A percentile compares a stretch with the other conserved stretches of the same genome.
Conservation (phyloP, 768 basidiomycete genomes). For the Kwoniella newhampshirensis region DNA sequence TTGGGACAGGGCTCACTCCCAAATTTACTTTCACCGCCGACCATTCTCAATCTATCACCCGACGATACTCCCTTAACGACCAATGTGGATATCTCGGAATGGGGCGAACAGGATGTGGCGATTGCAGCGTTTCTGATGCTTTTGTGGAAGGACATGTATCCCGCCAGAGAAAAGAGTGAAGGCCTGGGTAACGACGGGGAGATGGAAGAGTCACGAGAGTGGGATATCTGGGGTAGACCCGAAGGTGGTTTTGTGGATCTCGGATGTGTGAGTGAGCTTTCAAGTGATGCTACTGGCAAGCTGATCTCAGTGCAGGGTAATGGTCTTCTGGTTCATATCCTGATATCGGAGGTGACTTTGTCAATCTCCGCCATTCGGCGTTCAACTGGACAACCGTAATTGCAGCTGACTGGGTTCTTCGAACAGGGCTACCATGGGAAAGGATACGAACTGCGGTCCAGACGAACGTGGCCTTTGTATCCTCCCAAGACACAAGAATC, state of each 20-base stretch:
- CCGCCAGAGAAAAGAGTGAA: slow-evolving; percentile 20
- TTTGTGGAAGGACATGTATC: slow-evolving; percentile 78
- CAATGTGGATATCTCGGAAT: slow-evolving; percentile 31
- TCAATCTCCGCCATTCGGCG: background rate
- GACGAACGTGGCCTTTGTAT: slow-evolving; percentile 81
- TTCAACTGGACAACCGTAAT: background rate
- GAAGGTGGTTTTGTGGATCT: slow-evolving; percentile 84
- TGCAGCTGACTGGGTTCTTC: background rate
- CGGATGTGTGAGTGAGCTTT: slow-evolving; percentile 60
- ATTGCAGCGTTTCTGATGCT: slow-evolving; percentile 92
- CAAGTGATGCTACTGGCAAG: no score
- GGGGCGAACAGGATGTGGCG: slow-evolving; percentile 72
- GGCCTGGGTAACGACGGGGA: background rate
- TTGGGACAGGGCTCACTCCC: background rate
- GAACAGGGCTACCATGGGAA: slow-evolving; percentile 69
- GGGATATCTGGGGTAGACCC: slow-evolving; percentile 75
- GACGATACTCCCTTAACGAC: slow-evolving; percentile 10
- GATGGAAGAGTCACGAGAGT: slow-evolving; percentile 56
- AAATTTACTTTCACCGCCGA: background rate
- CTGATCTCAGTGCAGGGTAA: no score
- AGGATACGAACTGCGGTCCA: slow-evolving; percentile 81
- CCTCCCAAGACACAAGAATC: slow-evolving; percentile 63
- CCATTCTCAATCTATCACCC: slow-evolving; percentile 1
- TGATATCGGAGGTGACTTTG: slow-evolving; percentile 61
- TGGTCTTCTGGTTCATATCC: slow-evolving; percentile 85